Evolutionary conservation across 2,329 filamentous ascomycete species (phyloP).

Genomic region (Botryotinia narcissicola): DNA sequence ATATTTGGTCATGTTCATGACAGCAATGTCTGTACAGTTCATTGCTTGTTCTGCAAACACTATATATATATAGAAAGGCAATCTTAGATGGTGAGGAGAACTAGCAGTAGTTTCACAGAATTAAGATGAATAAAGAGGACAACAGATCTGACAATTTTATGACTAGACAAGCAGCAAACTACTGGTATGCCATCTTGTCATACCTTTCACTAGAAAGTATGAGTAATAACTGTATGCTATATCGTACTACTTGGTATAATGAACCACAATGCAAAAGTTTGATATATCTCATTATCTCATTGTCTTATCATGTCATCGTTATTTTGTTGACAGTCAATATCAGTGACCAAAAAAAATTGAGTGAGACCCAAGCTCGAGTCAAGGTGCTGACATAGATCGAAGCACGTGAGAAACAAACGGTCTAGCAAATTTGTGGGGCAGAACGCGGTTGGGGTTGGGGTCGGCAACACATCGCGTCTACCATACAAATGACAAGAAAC

Average conservation of each 20-base stretch:
- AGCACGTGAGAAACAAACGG: background rate
- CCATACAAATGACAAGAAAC: constrained; percentile 4
- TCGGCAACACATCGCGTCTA: constrained; percentile 15
- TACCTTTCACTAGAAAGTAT: background rate
- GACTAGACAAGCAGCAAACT: constrained; percentile 9
- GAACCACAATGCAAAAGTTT: background rate
- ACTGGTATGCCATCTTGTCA: background rate
- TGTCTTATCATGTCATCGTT: background rate
- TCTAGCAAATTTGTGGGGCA: constrained; percentile 2
- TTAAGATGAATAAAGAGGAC: background rate
- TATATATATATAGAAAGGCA: constrained; percentile 1
- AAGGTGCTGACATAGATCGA: background rate
- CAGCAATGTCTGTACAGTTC: background rate
- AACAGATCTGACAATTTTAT: background rate
- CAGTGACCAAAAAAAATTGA: background rate
- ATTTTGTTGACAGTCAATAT: too few species aligned
- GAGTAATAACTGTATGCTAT: constrained; percentile 3
- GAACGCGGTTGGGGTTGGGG: background rate
- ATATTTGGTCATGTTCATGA: background rate
- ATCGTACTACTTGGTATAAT: background rate
- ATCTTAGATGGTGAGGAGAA: background rate
- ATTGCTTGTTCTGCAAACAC: constrained; percentile 3
- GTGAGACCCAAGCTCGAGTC: background rate
- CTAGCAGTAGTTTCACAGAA: background rate
- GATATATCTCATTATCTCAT: background rate